Base-by-base conservation (phyloP, 2,329 filamentous ascomycete species). In the Escovopsis weberi region DNA sequence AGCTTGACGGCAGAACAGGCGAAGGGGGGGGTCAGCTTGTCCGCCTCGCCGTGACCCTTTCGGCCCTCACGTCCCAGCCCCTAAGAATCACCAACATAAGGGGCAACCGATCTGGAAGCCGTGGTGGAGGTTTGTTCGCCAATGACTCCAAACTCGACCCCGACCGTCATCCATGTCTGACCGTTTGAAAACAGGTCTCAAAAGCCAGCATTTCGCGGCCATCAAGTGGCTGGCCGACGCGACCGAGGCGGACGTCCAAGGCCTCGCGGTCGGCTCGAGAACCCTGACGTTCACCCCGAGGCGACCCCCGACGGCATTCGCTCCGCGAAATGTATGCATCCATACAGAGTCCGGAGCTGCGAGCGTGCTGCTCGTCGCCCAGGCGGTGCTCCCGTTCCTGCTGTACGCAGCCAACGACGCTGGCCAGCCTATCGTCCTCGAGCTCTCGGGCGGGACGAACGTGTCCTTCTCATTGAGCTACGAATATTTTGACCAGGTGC, bases 21-120 rank as follows among this genome's bases (percentile, higher is more conserved):
- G 75, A 80, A 52, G 77, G 77, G 4, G 77, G 75, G 4, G 76
- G 76, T 2, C 76, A 81, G 49, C 57, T 80, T 0, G 68, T 80
- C 1, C 61, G 77, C 37, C 60, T 78, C 2, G 74, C 75, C 2
- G 63, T 74, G 33, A 65, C 65, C 2, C 60, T 81, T 6, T 68
- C 75, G 10, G 70, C 76, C 1, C 64, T 80, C 26, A 71, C 72
- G 2, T 64, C 64, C 0, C 67, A 68, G 43, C 61, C 74, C 0
- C 61, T 80, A 28, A 64, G 62, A 26, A 73, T 80, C 43, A 59
- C 58, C 9, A 60, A 78, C 45, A 65, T 80, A 4, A 59, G 77
- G 33, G 75, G 70, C 3, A 78, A 78, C 43, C 64, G 75, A 40
- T 48, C 51, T 15, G 46, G 55, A 2, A 33, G 37, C 4, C 47